These are phyloP conservation scores for Cyclostephanos tholiformis DNA, from an alignment of 108 stramenopile species.

Conservation along the genomic window DNA sequence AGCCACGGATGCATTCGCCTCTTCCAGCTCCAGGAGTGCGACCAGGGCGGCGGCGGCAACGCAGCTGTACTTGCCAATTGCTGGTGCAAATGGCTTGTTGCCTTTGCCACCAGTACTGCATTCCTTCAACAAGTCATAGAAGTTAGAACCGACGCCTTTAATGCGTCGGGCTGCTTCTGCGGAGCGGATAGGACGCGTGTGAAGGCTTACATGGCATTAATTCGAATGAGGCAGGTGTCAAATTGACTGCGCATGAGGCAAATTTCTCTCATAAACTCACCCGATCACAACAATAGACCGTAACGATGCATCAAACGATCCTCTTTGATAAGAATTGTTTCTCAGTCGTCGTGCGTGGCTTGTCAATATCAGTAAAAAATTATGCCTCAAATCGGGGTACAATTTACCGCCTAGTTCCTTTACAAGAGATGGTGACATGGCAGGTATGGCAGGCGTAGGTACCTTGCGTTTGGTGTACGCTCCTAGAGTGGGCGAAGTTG, in stretches of 20 bases:
- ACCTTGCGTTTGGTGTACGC: constrained; percentile 42
- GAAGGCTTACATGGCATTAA: constrained; percentile 10
- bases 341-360: constrained; percentile 41
- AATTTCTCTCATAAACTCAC: background rate
- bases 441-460: constrained; percentile 50
- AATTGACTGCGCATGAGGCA: background rate
- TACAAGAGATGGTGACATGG: constrained; percentile 35
- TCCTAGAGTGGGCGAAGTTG: constrained; percentile 36
- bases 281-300: constrained; percentile 47
- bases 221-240: background rate
- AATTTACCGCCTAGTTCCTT: constrained; percentile 55
- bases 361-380: constrained; percentile 37
- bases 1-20: constrained; percentile 25
- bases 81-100: constrained; percentile 34
- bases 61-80: constrained; percentile 36
- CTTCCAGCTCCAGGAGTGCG: constrained; percentile 49
- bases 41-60: constrained; percentile 52
- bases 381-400: constrained; percentile 50
- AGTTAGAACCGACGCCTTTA: constrained; percentile 44
- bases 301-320: constrained; percentile 39
- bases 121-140: constrained; percentile 50
- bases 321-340: constrained; percentile 43
- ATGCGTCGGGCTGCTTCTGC: constrained; percentile 41
- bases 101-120: constrained; percentile 29
- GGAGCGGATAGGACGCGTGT: constrained; percentile 41